Conservation (phyloP, 805 yeast species). For the Wickerhamiella siamensis region DNA sequence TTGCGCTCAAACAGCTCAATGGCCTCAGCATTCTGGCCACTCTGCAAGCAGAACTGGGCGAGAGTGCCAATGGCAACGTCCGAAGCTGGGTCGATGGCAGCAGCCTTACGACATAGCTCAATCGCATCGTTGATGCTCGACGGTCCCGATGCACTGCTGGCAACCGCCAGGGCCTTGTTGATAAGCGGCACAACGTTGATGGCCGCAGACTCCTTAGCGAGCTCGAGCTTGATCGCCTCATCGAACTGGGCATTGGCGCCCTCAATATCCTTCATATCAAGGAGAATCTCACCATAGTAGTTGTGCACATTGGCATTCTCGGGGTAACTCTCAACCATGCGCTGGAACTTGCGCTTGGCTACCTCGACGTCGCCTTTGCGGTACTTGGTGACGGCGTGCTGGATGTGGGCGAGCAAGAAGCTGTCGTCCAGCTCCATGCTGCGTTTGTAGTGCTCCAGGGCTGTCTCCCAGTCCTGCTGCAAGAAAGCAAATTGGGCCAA, state of each 20-base stretch:
- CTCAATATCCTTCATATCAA: constrained; percentile 58
- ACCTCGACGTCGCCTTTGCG: constrained; percentile 48
- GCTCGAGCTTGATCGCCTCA: constrained; percentile 67
- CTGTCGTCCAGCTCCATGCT: constrained; percentile 60
- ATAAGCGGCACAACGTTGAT: constrained; percentile 83
- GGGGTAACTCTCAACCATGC: constrained; percentile 51
- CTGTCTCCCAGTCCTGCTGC: constrained; percentile 57
- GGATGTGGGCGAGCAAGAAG: constrained; percentile 77
- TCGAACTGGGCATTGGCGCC: constrained; percentile 78
- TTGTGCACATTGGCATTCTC: constrained; percentile 84
- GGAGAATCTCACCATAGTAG: constrained; percentile 86
- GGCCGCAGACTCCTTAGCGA: constrained; percentile 38
- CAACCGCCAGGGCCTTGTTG: constrained; percentile 61
- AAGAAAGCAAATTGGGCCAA: constrained; percentile 84
- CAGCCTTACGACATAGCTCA: constrained; percentile 55
- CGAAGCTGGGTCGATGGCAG: constrained; percentile 69
- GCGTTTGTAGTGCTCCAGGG: constrained; percentile 59
- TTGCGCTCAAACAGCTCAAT: constrained; percentile 69
- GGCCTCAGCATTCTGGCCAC: constrained; percentile 71
- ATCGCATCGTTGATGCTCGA: constrained; percentile 45
- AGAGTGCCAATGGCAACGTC: constrained; percentile 83
- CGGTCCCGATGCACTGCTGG: constrained; percentile 18
- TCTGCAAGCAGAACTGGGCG: constrained; percentile 81
- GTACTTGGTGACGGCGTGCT: constrained; percentile 82
- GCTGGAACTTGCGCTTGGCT: constrained; percentile 47